Evolutionary conservation across 2,329 filamentous ascomycete genomes (phyloP).

Genomic region (Xylaria sp.): DNA sequence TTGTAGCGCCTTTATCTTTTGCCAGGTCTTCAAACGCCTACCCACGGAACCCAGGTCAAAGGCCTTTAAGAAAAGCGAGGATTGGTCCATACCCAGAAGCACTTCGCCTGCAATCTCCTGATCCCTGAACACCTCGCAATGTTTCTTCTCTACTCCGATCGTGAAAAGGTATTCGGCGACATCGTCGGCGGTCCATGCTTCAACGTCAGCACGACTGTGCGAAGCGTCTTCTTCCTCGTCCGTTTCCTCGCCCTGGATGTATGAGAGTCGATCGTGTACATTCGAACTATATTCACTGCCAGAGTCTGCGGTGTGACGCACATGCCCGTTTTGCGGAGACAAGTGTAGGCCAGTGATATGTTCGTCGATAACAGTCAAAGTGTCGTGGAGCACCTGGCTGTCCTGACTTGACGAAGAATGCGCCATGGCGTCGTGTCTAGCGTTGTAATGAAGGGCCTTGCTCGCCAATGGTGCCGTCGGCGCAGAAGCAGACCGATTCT

Average conservation of each 20-base stretch:
- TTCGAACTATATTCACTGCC: conserved; percentile 86
- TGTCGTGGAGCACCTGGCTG: conserved; percentile 76
- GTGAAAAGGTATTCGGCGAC: conserved; percentile 88
- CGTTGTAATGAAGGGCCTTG: conserved; percentile 29
- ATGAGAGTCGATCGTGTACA: conserved; percentile 71
- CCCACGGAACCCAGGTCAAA: conserved; percentile 92
- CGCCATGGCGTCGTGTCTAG: conserved; percentile 37
- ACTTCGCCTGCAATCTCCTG: conserved; percentile 96
- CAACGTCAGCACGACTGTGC: conserved; percentile 68
- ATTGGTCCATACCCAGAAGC: conserved; percentile 88
- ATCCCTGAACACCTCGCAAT: conserved; percentile 90
- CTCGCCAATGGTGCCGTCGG: conserved; percentile 26
- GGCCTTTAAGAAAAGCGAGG: conserved; percentile 89
- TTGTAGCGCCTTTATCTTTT: conserved; percentile 88
- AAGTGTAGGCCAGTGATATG: conserved; percentile 82
- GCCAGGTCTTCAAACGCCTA: conserved; percentile 86
- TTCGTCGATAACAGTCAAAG: conserved; percentile 91
- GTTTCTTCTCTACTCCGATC: conserved; percentile 75
- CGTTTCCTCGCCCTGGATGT: conserved; percentile 90
- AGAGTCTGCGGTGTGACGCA: conserved; percentile 64
- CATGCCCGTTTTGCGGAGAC: conserved; percentile 45
- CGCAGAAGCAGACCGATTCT: conserved; percentile 29
- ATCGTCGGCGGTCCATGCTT: conserved; percentile 70
- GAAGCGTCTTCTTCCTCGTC: conserved; percentile 79
- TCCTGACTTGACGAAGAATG: conserved; percentile 45